Conservation (phyloP, 768 basidiomycete genomes). For the Phlebiopsis flavidoalba region DNA sequence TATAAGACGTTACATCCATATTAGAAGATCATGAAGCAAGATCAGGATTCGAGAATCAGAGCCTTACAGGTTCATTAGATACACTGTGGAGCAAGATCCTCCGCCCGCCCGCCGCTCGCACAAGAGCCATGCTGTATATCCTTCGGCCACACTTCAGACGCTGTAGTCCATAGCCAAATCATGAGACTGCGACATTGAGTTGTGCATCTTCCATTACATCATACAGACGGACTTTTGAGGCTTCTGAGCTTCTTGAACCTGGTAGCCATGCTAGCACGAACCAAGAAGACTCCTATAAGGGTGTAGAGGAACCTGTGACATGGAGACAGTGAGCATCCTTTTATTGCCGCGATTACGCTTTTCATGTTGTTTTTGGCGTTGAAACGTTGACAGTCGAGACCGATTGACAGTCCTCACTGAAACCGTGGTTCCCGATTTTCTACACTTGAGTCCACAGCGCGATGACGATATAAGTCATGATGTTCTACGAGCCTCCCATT, state of each 20-base stretch:
- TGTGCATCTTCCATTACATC: neutral
- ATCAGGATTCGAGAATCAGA: neutral
- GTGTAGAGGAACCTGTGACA: no score
- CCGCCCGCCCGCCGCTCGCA: neutral
- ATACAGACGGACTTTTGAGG: neutral
- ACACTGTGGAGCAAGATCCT: neutral
- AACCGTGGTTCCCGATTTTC: no score
- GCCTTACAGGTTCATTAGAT: neutral
- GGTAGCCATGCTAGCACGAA: neutral
- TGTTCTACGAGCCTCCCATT: no score
- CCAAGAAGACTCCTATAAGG: neutral
- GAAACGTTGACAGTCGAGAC: no score
- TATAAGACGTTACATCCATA: no score
- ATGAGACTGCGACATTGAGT: neutral
- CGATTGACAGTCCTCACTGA: no score
- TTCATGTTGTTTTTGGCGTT: no score
- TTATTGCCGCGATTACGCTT: no score
- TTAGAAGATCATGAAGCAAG: no score
- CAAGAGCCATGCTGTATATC: neutral
- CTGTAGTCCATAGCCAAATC: neutral
- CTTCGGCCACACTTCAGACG: neutral
- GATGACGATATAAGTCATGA: no score
- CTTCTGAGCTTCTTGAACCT: neutral
- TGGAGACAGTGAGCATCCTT: neutral
- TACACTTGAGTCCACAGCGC: no score